Base-by-base conservation (phyloP, 768 basidiomycete species). In the Russula lepida region DNA sequence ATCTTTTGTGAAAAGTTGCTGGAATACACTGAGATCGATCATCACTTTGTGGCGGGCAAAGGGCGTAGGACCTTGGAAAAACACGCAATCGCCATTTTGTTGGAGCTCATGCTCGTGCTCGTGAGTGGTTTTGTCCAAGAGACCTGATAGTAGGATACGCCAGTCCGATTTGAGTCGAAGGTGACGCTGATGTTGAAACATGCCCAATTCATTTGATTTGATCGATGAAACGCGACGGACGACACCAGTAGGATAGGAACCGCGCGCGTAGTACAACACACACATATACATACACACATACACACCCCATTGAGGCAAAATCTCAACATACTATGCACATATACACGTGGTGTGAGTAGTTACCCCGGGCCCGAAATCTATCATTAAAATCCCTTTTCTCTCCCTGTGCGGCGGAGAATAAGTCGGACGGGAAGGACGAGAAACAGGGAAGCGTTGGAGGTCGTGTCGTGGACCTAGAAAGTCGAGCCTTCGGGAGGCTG, bases 401-500 rank as follows among this genome's bases (percentile, higher is more conserved):
- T 17, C 15, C 41, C 55, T 39, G 37, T 61, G 55, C 15, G 15
- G 27, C n/a, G 27, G 15, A 23, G 21, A 23, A 19, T 27, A n/a
- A n/a, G n/a, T n/a, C n/a, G 53, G 5, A 17, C 11, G 13, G 6
- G 46, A 15, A 27, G 25, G 13, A 17, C n/a, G 47, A 21, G 27
- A 28, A 2, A 15, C 4, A 1, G 27, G 48, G 23, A 19, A 25
- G 4, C n/a, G 6, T 5, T 1, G 12, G 7, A 28, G 52, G 39
- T 27, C 11, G 28, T 27, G 35, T 1, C 35, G 35, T 27, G 46
- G 6, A 2, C 6, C 68, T 64, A 86, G 74, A 90, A 91, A 48
- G 70, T 81, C 63, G 80, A 84, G 64, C 93, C 93, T 71, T 99
- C 97, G 19, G 88, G 83, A 3, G 97, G 97, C 74, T 99, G 97